Evolutionary conservation across 2,329 filamentous ascomycete species (phyloP).

Genomic region (Neopestalotiopsis sp.): DNA sequence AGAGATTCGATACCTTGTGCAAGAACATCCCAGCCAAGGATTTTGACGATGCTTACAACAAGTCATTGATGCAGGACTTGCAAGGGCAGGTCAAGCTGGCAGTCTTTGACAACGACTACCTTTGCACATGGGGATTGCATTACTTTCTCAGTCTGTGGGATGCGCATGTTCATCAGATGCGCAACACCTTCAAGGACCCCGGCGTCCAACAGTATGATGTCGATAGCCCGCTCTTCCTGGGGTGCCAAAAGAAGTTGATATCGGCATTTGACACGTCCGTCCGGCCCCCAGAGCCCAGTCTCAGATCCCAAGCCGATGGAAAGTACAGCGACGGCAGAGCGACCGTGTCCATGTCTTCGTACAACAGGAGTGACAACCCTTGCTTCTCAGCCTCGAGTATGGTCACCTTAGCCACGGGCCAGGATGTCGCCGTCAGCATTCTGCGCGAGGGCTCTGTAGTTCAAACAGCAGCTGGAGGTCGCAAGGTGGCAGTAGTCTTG

Average conservation of each 20-base stretch:
- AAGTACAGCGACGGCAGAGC: slow-evolving; percentile 15
- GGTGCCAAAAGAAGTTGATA: slow-evolving; percentile 57
- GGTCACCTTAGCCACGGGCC: slow-evolving; percentile 51
- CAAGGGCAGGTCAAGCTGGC: slow-evolving; percentile 58
- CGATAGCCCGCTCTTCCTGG: slow-evolving; percentile 55
- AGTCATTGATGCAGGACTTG: slow-evolving; percentile 56
- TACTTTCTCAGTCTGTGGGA: slow-evolving; percentile 62
- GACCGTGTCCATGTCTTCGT: slow-evolving; percentile 47
- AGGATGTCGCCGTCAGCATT: slow-evolving; percentile 44
- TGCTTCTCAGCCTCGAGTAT: slow-evolving; percentile 60
- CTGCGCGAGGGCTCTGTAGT: slow-evolving; percentile 54
- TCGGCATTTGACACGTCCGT: slow-evolving; percentile 51
- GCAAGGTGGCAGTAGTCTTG: slow-evolving; percentile 56
- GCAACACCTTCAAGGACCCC: slow-evolving; percentile 67
- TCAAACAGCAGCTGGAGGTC: slow-evolving; percentile 54
- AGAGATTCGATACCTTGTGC: slow-evolving; percentile 37
- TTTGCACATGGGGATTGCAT: slow-evolving; percentile 60
- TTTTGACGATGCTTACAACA: slow-evolving; percentile 46
- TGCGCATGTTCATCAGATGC: slow-evolving; percentile 62
- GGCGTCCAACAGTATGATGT: slow-evolving; percentile 61
- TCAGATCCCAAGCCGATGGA: slow-evolving; percentile 10
- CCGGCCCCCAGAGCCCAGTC: slow-evolving; percentile 47
- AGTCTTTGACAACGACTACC: slow-evolving; percentile 44
- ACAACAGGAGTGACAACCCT: slow-evolving; percentile 46
- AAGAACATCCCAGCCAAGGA: slow-evolving; percentile 37